phyloP scores from a whole-genome alignment of 768 basidiomycete genomes.

The Tubosaeta sp. region DNA sequence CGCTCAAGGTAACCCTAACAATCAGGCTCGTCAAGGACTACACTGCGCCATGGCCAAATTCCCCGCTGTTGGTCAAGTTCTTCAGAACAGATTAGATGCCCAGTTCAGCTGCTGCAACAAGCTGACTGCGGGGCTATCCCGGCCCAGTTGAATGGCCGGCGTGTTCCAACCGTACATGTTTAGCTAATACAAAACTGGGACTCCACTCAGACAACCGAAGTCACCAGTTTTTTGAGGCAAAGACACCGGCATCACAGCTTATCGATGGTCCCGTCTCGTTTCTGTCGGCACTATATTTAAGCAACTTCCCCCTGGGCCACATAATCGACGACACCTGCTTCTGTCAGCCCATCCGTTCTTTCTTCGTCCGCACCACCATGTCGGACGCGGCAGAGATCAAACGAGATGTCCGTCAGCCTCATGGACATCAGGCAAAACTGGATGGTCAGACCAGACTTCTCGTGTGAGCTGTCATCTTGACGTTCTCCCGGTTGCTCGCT shows the following conservation, averaged over 20 bases:
- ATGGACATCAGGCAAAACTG: conserved; percentile 9
- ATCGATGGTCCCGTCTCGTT: background rate
- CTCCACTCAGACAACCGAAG: conserved; percentile 1
- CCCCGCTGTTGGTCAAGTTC: background rate
- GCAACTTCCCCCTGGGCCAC: background rate
- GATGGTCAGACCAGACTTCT: conserved; percentile 16
- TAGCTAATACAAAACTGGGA: conserved; percentile 5
- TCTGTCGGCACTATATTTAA: conserved; percentile 20
- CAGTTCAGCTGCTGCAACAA: too few species aligned
- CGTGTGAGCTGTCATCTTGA: conserved; percentile 9
- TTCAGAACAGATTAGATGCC: too few species aligned
- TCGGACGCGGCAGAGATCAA: conserved; percentile 19
- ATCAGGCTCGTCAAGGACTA: too few species aligned
- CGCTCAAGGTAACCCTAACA: too few species aligned
- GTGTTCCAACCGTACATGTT: background rate
- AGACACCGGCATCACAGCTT: conserved; percentile 17
- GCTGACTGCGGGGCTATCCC: too few species aligned
- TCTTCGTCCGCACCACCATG: conserved; percentile 8
- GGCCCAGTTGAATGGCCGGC: too few species aligned
- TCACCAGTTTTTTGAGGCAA: background rate
- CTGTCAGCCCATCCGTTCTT: background rate
- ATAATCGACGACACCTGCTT: background rate
- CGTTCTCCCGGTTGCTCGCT: background rate
- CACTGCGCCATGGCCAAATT: background rate
- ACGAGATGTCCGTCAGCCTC: conserved; percentile 5